phyloP scores from a whole-genome alignment of 2,329 filamentous ascomycete species.

The Leptodontidium sp. region DNA sequence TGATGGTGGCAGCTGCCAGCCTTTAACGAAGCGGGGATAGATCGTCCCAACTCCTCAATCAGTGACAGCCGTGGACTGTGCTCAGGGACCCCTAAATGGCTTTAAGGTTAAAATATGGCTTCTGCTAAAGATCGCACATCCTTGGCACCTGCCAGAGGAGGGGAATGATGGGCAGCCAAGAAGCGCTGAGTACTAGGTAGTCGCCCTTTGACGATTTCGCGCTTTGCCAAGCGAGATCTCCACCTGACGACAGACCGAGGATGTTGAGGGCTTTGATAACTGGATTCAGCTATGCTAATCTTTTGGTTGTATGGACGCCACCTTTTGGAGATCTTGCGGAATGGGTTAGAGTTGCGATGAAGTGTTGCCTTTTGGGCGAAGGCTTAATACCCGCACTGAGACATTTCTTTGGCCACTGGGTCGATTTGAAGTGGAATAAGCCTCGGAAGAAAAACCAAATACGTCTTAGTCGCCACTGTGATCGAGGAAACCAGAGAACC shows the following conservation, averaged over 20 bases:
- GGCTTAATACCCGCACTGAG: background rate
- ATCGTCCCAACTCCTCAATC: background rate
- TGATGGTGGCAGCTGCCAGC: background rate
- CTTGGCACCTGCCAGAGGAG: background rate
- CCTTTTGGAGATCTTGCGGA: background rate
- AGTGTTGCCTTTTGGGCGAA: background rate
- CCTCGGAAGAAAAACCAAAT: background rate
- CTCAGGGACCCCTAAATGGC: background rate
- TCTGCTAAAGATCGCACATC: background rate
- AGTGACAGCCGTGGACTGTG: background rate
- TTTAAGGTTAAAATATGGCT: background rate
- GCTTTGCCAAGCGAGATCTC: slow-evolving; percentile 10
- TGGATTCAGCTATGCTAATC: background rate
- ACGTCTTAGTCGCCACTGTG: too few relatives aligned
- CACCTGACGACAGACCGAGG: background rate
- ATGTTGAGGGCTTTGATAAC: background rate
- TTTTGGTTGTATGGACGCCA: background rate
- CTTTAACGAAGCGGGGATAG: background rate
- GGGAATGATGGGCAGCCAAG: background rate
- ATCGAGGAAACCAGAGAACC: too few relatives aligned
- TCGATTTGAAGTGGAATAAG: background rate
- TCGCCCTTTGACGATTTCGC: background rate
- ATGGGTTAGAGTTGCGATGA: background rate
- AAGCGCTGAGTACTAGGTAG: background rate
- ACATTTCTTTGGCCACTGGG: background rate